Base-by-base conservation (phyloP, 179 eudicot species). In the Pouteria campechiana region DNA sequence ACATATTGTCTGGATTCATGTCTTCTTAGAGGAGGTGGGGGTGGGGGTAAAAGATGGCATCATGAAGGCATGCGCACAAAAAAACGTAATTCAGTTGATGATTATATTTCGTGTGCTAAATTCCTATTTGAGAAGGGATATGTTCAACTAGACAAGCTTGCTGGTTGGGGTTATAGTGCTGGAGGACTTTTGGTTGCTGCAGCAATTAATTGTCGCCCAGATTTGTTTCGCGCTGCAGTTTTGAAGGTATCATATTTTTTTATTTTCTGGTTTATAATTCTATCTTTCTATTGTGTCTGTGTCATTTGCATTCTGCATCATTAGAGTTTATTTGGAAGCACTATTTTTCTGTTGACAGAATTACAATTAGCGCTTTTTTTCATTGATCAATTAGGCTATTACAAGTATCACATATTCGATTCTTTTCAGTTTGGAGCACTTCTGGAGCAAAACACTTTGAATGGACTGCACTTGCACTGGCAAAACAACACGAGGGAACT, bases 81-180 rank as follows among this genome's bases (percentile, higher is more conserved):
- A 64, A 90, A 86, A 46, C 57, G 53, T 25, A 90, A 85, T 64
- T 76, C 87, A 19, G 60, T 90, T 28, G 69, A 73, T 34, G 98
- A 86, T 61, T 86, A 69, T 41, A 52, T 86, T 28, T 67, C 72
- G 2, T 85, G 95, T 72, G 95, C 86, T 22, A 85, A 85, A 47
- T 89, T 69, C 57, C 55, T 89, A 33, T 55, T 64, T 41, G 79
- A 85, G 40, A 70, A 70, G 57, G 65, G 68, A 28, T 63, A 81
- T 56, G 86, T 75, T 41, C 70, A 82, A 50, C 76, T 70, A 62
- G 62, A 75, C 52, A 89, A 81, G 74, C 87, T 89, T 43, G 86
- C 90, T 65, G 97, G 78, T 43, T 81, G 95, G 93, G 97, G 97
- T 58, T 81, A 78, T 53, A 85, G 95, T 68, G 95, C 97, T 37